phyloP scores from a whole-genome alignment of 768 basidiomycete species.

The Phylloporus sp. region DNA sequence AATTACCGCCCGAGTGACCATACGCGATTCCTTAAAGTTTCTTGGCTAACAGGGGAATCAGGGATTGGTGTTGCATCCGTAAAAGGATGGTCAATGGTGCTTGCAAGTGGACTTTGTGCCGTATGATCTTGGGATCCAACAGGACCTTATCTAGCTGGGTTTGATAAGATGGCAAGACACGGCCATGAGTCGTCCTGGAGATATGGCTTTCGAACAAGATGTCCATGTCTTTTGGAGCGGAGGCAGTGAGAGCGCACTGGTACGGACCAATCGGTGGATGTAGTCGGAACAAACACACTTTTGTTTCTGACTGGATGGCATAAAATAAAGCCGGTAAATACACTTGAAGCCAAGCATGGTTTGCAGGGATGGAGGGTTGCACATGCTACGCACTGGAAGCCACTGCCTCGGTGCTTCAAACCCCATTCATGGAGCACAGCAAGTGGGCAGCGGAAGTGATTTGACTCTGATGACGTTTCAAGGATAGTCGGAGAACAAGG shows the following conservation, averaged over 20 bases:
- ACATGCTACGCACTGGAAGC: neutral
- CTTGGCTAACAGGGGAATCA: neutral
- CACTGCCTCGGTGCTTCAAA: neutral
- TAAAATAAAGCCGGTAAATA: neutral
- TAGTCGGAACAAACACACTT: neutral
- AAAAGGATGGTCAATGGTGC: neutral
- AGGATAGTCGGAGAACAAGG: slow-evolving; percentile 10
- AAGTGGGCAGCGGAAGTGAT: neutral
- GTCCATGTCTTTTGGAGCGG: neutral
- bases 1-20: neutral
- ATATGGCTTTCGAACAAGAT: neutral
- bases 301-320: neutral
- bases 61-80: neutral
- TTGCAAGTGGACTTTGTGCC: neutral
- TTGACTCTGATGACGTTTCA: slow-evolving; percentile 8
- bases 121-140: neutral
- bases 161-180: neutral
- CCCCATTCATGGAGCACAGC: neutral
- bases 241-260: neutral
- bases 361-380: neutral
- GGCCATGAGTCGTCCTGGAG: neutral
- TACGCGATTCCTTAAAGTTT: neutral
- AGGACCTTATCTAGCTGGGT: neutral
- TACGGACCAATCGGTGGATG: neutral
- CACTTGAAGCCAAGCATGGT: neutral